Evolutionary conservation across 2,329 filamentous ascomycete genomes (phyloP).

Genomic region (Ceratocystis eucalypticola): DNA sequence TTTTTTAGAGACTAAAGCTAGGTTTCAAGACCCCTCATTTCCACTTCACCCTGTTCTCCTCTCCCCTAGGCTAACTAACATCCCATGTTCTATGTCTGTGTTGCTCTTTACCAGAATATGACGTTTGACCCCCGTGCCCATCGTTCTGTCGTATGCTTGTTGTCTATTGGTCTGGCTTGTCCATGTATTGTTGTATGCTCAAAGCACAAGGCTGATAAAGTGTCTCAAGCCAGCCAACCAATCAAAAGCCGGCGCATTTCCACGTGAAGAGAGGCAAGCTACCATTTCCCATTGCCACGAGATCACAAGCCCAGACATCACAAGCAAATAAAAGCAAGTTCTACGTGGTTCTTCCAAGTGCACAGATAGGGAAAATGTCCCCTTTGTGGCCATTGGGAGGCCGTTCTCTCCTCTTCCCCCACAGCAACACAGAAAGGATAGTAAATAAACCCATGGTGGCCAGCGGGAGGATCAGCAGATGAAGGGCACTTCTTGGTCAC

Average conservation of each 20-base stretch:
- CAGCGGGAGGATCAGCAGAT: neutral
- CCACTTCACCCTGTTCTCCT: neutral
- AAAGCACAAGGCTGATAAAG: neutral
- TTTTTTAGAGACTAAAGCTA: neutral
- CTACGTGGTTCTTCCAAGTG: neutral
- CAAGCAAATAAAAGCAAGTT: neutral
- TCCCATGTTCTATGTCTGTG: neutral
- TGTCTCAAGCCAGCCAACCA: neutral
- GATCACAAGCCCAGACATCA: neutral
- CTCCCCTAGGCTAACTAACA: neutral
- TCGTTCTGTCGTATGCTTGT: neutral
- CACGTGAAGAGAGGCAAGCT: neutral
- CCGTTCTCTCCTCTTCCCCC: neutral
- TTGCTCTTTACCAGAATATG: neutral
- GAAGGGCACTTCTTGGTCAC: neutral
- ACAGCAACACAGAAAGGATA: neutral
- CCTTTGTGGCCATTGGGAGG: neutral
- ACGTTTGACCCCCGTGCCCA: neutral
- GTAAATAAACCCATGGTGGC: neutral
- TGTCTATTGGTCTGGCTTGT: neutral
- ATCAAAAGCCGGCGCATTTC: neutral
- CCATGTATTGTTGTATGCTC: neutral
- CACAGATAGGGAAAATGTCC: neutral
- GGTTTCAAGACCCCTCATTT: conserved; percentile 7
- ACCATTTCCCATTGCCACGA: neutral